phyloP scores from a whole-genome alignment of 768 basidiomycete species.

The Pleurotus cornucopiae region DNA sequence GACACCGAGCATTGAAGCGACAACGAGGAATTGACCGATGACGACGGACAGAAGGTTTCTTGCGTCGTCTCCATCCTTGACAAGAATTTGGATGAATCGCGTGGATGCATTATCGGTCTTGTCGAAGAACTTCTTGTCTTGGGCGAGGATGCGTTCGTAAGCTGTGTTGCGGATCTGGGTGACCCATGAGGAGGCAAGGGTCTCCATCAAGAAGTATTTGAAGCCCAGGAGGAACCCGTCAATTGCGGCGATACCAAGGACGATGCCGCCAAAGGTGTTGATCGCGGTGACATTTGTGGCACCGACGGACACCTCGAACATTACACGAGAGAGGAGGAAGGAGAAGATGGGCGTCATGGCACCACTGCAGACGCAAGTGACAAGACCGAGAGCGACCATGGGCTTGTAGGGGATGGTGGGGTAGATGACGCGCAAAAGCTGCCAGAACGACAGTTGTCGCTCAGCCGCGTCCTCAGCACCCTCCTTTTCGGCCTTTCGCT shows the following conservation, averaged over 20 bases:
- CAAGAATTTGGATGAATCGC: conserved; percentile 65
- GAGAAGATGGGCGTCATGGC: conserved; percentile 92
- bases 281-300: conserved; percentile 59
- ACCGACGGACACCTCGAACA: conserved; percentile 71
- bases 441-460: conserved; percentile 34
- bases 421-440: conserved; percentile 51
- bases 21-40: conserved; percentile 67
- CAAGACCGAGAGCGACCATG: conserved; percentile 63
- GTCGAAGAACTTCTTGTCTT: conserved; percentile 91
- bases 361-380: conserved; percentile 69
- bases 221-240: conserved; percentile 74
- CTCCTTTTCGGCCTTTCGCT: neutral
- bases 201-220: conserved; percentile 83
- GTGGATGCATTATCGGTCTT: conserved; percentile 51
- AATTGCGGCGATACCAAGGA: conserved; percentile 66
- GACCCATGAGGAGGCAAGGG: conserved; percentile 70
- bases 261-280: conserved; percentile 68
- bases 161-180: conserved; percentile 53
- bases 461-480: conserved; percentile 13
- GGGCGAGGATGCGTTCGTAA: conserved; percentile 58
- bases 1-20: conserved; percentile 73
- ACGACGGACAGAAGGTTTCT: conserved; percentile 70
- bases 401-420: conserved; percentile 75
- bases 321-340: conserved; percentile 76
- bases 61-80: conserved; percentile 91